These are phyloP conservation scores for Pterula multifida DNA, from an alignment of 1,284 basidiomycete genomes.

Conservation along the genomic window DNA sequence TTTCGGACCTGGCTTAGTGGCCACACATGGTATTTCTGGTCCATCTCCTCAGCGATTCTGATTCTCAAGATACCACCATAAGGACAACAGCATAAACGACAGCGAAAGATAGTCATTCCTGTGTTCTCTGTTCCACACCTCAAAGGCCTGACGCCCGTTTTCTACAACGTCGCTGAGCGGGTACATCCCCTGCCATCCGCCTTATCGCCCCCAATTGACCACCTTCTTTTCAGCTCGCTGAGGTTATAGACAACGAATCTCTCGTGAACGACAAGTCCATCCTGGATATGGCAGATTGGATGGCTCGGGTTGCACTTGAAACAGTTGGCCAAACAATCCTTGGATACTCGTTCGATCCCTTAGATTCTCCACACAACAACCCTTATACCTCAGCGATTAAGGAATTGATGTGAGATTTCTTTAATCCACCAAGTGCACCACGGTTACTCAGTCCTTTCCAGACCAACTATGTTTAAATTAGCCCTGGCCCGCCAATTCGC, in stretches of 20 bases:
- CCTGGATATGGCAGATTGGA: slow-evolving; percentile 37
- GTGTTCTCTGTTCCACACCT: slow-evolving; percentile 36
- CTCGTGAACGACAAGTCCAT: slow-evolving; percentile 12
- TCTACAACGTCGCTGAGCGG: slow-evolving; percentile 34
- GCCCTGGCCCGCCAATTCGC: slow-evolving; percentile 34
- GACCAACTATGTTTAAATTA: slow-evolving; percentile 32
- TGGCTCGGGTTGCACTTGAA: slow-evolving; percentile 38
- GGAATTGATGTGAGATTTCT: slow-evolving; percentile 29
- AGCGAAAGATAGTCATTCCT: slow-evolving; percentile 37
- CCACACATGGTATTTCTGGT: slow-evolving; percentile 18
- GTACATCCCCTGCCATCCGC: slow-evolving; percentile 15
- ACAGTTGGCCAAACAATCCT: slow-evolving; percentile 35
- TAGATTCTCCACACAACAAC: slow-evolving; percentile 30
- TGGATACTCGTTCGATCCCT: slow-evolving; percentile 39
- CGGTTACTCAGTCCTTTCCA: slow-evolving; percentile 11
- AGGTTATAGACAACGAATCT: slow-evolving; percentile 18
- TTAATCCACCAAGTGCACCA: not conserved
- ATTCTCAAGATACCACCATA: not conserved
- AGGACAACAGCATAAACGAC: slow-evolving; percentile 38
- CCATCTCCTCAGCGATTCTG: slow-evolving; percentile 1
- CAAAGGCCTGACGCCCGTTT: slow-evolving; percentile 29
- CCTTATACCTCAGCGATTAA: slow-evolving; percentile 35
- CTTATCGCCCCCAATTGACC: slow-evolving; percentile 3
- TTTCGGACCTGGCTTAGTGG: slow-evolving; percentile 24
- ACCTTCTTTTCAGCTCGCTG: slow-evolving; percentile 13